A percentile compares a stretch with the other conserved stretches of the same genome.
Conservation (phyloP, 2,329 filamentous ascomycete species). For the Fusarium poae region DNA sequence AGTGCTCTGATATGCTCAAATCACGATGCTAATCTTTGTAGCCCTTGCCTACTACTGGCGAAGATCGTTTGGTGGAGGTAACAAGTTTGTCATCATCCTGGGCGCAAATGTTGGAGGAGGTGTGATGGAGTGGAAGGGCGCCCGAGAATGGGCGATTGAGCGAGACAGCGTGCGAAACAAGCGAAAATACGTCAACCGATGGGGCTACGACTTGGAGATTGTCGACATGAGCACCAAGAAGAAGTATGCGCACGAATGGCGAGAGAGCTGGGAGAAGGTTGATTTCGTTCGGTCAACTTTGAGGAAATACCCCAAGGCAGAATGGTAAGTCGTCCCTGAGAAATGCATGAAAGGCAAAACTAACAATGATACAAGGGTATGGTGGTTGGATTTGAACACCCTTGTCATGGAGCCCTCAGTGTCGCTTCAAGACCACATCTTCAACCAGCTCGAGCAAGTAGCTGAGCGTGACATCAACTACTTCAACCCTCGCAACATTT, state of each 20-base stretch:
- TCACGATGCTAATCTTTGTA: conserved; percentile 7
- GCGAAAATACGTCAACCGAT: conserved; percentile 84
- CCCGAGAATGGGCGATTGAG: conserved; percentile 97
- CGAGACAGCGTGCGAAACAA: conserved; percentile 97
- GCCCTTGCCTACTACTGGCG: conserved; percentile 73
- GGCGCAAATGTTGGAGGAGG: conserved; percentile 95
- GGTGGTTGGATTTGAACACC: conserved; percentile 98
- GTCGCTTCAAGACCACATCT: conserved; percentile 91
- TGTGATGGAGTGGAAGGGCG: conserved; percentile 99
- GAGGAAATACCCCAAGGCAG: conserved; percentile 93
- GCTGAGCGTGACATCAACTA: conserved; percentile 96
- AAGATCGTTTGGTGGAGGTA: conserved; percentile 81
- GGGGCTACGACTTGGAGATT: conserved; percentile 96
- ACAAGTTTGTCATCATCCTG: conserved; percentile 92
- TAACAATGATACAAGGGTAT: conserved; percentile 81
- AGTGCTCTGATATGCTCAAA: not conserved
- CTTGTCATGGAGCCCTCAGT: conserved; percentile 97
- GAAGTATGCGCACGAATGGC: conserved; percentile 98
- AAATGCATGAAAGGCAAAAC: conserved; percentile 9
- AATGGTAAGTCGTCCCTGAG: conserved; percentile 76
- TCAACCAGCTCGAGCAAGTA: conserved; percentile 79
- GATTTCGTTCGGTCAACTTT: conserved; percentile 90
- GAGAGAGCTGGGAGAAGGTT: conserved; percentile 99
- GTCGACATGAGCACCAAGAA: conserved; percentile 99
- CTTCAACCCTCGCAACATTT: conserved; percentile 95